Evolutionary conservation across 148 eudicot species (phyloP).

Genomic region (Silene uniflora): DNA sequence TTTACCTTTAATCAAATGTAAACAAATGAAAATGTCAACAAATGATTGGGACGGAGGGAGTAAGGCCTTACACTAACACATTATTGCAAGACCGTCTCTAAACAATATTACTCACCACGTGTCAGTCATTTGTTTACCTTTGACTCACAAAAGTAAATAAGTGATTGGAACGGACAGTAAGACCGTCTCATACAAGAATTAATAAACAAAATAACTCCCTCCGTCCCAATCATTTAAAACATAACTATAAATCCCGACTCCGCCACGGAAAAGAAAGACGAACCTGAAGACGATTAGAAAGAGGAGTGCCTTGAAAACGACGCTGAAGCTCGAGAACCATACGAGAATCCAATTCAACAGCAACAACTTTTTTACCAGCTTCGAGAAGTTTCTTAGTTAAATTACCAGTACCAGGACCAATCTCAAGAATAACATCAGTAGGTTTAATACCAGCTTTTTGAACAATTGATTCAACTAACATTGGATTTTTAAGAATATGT

Average conservation of each 20-base stretch:
- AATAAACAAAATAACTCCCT: neutral
- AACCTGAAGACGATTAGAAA: constrained; percentile 50
- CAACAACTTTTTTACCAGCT: constrained; percentile 62
- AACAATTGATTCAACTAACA: constrained; percentile 60
- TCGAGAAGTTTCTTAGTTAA: constrained; percentile 87
- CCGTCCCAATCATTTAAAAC: too few species aligned
- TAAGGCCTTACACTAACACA: too few species aligned
- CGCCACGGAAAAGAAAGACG: too few species aligned
- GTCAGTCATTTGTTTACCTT: too few species aligned
- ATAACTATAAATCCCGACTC: neutral
- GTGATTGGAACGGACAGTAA: too few species aligned
- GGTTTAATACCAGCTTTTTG: constrained; percentile 68
- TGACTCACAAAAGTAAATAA: too few species aligned
- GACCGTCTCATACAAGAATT: too few species aligned
- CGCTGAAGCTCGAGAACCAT: constrained; percentile 86
- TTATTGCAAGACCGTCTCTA: too few species aligned
- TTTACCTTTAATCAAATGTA: too few species aligned
- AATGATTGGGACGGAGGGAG: too few species aligned
- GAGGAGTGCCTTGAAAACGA: constrained; percentile 69
- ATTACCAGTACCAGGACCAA: constrained; percentile 87
- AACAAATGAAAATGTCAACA: too few species aligned
- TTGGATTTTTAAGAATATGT: constrained; percentile 74
- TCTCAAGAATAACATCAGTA: constrained; percentile 77
- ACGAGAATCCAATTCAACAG: constrained; percentile 76
- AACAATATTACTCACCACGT: too few species aligned